Evolutionary conservation across 2,329 filamentous ascomycete genomes (phyloP), one percentile per base, ranked within the genome.

Genomic region (Cladosporium halotolerans): DNA sequence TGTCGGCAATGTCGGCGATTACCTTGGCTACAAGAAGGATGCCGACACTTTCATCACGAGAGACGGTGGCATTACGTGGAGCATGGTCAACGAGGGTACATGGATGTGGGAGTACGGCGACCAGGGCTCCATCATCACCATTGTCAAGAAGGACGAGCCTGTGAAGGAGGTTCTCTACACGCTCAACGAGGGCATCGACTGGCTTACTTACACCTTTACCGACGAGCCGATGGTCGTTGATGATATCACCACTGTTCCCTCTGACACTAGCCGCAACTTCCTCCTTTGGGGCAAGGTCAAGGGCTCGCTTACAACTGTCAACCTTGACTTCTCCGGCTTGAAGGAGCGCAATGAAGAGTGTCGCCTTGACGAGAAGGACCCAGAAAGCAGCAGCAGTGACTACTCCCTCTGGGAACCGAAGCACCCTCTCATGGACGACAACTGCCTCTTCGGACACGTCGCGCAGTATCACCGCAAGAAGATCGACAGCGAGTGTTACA

Each of bases 91-190:
- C 72, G 91, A 95, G 71, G 95, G 93, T 5, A 81, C 79, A 34
- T 96, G 90, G 77, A 86, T 87, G 64, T 99, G 90, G 89, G 89
- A 95, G 65, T 96, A 89, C 67, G 95, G 93, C 55, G 95, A 99
- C 63, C 89, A 96, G 68, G 93, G 93, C 28, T 93, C 89, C 5
- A 86, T 97, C 62, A 83, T 97, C 57, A 89, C 95, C 40, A 85
- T 99, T 45, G 90, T 92, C 18, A 81, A 86, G 64, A 83, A 89
- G 54, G 77, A 79, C 11, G 79, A 79, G 49, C 77, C 81, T 48
- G 89, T 86, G 4, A 85, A 86, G 58, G 72, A 76, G 1, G 73
- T 91, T 49, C 83, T 82, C 54, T 96, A 93, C 72, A 86, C 88
- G 13, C 75, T 84, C 9, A 86, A 99, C 65, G 86, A 92, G 66